Conservation (phyloP, 164 flowering plant species). For the Aristolochia californica region DNA sequence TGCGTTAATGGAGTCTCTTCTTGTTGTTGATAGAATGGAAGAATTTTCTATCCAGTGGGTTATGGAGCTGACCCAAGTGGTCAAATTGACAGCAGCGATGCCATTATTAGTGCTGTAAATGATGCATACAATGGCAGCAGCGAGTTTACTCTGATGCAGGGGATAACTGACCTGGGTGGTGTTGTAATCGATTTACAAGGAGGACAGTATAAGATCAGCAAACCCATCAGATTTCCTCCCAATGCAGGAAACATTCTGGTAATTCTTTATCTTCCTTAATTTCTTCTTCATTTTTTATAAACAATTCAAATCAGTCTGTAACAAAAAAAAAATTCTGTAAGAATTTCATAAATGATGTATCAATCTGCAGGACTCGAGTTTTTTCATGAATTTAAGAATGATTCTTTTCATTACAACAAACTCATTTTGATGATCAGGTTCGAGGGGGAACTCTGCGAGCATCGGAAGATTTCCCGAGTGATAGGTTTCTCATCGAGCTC, state of each 20-base stretch:
- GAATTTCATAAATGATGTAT: background rate
- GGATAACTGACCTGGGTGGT: slow-evolving; percentile 11
- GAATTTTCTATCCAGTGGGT: slow-evolving; percentile 2
- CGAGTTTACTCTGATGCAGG: slow-evolving; percentile 2
- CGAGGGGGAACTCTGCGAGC: slow-evolving; percentile 13
- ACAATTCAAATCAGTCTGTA: background rate
- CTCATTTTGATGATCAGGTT: slow-evolving; percentile 1
- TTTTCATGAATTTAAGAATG: background rate
- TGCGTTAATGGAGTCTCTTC: background rate
- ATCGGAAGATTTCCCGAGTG: slow-evolving; percentile 9
- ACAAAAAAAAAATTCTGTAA: background rate
- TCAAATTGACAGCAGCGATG: slow-evolving; percentile 8
- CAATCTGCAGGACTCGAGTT: background rate
- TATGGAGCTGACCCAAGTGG: slow-evolving; percentile 15
- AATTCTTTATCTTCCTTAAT: background rate
- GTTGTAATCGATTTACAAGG: slow-evolving; percentile 11
- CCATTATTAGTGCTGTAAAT: slow-evolving; percentile 5
- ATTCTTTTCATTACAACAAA: background rate
- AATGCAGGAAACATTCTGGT: slow-evolving; percentile 11
- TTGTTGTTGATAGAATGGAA: background rate
- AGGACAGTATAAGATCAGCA: slow-evolving; percentile 9
- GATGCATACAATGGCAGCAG: slow-evolving; percentile 4
- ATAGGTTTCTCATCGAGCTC: slow-evolving; percentile 7
- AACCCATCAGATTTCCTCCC: slow-evolving; percentile 9
- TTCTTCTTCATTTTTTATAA: background rate